phyloP scores from a whole-genome alignment of 2,329 filamentous ascomycete species.

The Microdochium trichocladiopsis region DNA sequence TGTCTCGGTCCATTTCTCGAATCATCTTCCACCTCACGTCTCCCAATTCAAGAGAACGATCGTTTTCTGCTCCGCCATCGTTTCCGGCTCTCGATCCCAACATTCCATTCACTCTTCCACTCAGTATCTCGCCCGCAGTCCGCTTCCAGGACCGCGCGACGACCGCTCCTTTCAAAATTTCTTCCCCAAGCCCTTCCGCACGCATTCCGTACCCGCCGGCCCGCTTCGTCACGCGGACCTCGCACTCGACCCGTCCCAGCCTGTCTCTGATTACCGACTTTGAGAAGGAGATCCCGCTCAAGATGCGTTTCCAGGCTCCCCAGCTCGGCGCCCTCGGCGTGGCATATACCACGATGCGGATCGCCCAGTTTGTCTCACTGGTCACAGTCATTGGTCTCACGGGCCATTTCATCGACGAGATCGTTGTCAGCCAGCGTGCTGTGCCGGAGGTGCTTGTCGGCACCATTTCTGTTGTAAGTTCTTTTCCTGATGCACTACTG shows the following conservation, averaged over 20 bases:
- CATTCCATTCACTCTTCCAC: not conserved
- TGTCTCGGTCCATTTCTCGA: not conserved
- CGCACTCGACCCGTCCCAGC: constrained; percentile 25
- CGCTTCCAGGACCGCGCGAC: not conserved
- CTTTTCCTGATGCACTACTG: not conserved
- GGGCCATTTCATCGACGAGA: constrained; percentile 74
- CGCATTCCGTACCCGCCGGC: constrained; percentile 32
- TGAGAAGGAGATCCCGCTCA: constrained; percentile 20
- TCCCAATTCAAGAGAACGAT: not conserved
- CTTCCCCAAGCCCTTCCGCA: constrained; percentile 17
- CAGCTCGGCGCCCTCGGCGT: constrained; percentile 67
- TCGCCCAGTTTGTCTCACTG: constrained; percentile 64
- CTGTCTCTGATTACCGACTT: constrained; percentile 34
- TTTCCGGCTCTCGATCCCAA: constrained; percentile 11
- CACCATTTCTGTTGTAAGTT: constrained; percentile 71
- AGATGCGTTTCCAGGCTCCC: constrained; percentile 37
- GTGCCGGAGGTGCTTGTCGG: constrained; percentile 70
- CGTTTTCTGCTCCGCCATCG: constrained; percentile 17
- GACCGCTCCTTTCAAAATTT: constrained; percentile 22
- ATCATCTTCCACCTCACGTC: not conserved
- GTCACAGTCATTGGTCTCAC: constrained; percentile 73
- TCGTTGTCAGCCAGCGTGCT: constrained; percentile 57
- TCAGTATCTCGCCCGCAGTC: not conserved
- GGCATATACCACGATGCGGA: constrained; percentile 68
- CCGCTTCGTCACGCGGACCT: constrained; percentile 32